These are phyloP conservation scores for Aegle marmelos DNA, from an alignment of 345 rosid species.

Conservation along the genomic window DNA sequence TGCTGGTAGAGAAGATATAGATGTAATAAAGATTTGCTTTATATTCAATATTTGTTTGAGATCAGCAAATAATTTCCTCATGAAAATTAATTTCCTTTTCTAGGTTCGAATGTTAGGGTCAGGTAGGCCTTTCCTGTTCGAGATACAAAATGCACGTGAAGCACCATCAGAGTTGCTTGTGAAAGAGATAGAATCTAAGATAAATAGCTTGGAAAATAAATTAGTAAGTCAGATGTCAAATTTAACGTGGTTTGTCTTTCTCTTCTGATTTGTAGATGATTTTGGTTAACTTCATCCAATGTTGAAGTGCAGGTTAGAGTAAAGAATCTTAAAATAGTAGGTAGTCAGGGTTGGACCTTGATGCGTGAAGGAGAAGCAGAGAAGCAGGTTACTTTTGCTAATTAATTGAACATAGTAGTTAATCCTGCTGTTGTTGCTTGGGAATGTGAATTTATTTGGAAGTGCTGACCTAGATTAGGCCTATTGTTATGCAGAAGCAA, in stretches of 20 bases:
- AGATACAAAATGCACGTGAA: constrained; percentile 80
- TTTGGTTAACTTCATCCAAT: constrained; percentile 1
- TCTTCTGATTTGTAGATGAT: not conserved
- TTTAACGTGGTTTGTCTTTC: not conserved
- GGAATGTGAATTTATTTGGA: not conserved
- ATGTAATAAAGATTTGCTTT: constrained; percentile 42
- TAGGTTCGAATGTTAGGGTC: constrained; percentile 99
- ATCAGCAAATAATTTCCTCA: constrained; percentile 19
- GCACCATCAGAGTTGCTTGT: constrained; percentile 58
- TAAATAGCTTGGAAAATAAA: constrained; percentile 56
- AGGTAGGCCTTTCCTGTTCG: constrained; percentile 95
- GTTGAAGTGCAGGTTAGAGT: constrained; percentile 59
- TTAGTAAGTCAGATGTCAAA: constrained; percentile 45
- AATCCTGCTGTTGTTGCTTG: not conserved
- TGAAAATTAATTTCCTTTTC: constrained; percentile 19
- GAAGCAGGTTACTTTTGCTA: constrained; percentile 60
- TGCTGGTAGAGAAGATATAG: constrained; percentile 99
- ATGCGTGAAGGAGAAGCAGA: constrained; percentile 99
- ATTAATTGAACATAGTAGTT: not conserved
- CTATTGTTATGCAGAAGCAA: constrained; percentile 60
- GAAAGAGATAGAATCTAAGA: constrained; percentile 62
- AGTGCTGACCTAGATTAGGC: constrained; percentile 1
- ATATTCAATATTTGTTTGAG: constrained; percentile 5
- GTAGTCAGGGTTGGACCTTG: constrained; percentile 70
- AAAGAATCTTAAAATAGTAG: constrained; percentile 63